Evolutionary conservation across 257 asterid species (phyloP), one percentile per base, ranked within the genome.

Genomic region (Ilex asprella): DNA sequence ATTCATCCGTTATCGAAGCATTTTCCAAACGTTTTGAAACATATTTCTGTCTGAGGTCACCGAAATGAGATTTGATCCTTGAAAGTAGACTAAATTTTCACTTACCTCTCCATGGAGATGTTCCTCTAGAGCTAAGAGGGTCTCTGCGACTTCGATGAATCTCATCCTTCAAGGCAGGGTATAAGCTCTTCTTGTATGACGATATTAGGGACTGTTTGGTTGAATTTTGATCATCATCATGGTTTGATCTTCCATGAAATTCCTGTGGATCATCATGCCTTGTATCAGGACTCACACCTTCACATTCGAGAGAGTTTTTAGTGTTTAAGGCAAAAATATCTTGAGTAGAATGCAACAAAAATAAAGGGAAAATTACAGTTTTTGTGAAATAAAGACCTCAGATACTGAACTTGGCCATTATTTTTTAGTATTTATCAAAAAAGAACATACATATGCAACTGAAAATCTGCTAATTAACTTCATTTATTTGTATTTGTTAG

Each of bases 261-360:
- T 85, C 91, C 11, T 39, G 55, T 55, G 75, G 74, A 44, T 87
- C 96, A 70, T 84, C 91, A 11, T 79, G 86, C 55, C 86, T 76
- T 70, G 91, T 67, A 62, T 88, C 98, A 41, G 82, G 86, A 56
- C 81, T 77, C 58, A 87, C 77, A 57, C 95, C 97, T 89, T 85
- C 75, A 70, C 27, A 21, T 21, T 21, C 27, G 27, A 21, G 27
- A 21, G 27, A 21, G 27, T 21, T 21, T 21, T 21, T 21, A 21
- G 27, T 21, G 27, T 21, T 21, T 21, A 21, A 21, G 27, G 27
- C 27, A 0, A 21, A 21, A 21, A 21, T 21, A 21, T 21, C 27
- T 21, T 21, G 27, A 21, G 27, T 21, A 21, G 27, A 21, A 21
- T 21, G 27, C 27, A 21, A 64, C 59, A 58, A 66, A 59, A 39